phyloP scores from a whole-genome alignment of 192 early-diverging fungal species.

The Podila verticillata region DNA sequence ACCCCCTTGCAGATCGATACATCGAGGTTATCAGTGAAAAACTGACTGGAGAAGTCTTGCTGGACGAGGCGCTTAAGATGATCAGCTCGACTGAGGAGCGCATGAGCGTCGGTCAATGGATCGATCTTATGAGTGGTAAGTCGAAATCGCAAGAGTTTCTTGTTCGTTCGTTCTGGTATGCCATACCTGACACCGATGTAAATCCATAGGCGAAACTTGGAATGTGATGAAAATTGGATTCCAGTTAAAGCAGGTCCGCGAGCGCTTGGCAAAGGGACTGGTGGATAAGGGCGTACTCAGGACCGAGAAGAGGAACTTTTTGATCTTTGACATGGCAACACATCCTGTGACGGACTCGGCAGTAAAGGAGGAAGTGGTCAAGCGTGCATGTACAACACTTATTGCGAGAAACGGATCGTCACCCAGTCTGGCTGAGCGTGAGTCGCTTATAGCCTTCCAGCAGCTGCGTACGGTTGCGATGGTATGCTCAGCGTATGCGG shows the following conservation, averaged over 20 bases:
- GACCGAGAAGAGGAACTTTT: conserved; percentile 96
- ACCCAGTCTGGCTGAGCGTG: conserved; percentile 58
- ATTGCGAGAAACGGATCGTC: conserved; percentile 70
- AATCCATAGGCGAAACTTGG: conserved; percentile 91
- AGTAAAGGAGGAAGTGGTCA: conserved; percentile 89
- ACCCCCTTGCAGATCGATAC: conserved; percentile 81
- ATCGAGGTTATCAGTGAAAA: conserved; percentile 86
- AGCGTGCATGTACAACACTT: conserved; percentile 81
- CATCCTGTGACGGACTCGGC: conserved; percentile 92
- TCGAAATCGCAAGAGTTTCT: not conserved
- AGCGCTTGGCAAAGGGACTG: conserved; percentile 94
- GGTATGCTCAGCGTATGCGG: conserved; percentile 96
- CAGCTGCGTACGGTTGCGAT: conserved; percentile 84
- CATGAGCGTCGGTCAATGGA: conserved; percentile 92
- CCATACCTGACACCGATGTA: no score
- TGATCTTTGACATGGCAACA: conserved; percentile 98
- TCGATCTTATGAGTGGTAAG: conserved; percentile 96
- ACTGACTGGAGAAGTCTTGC: conserved; percentile 93
- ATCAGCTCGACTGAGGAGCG: conserved; percentile 83
- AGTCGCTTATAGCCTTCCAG: conserved; percentile 61
- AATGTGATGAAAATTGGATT: conserved; percentile 97
- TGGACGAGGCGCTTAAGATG: conserved; percentile 93
- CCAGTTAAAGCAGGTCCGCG: conserved; percentile 97
- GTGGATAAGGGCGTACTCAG: conserved; percentile 98
- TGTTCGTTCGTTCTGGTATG: not conserved